These are phyloP conservation scores for Tolypocladium ophioglossoides DNA, from an alignment of 2,329 filamentous ascomycete genomes.

Conservation along the genomic window DNA sequence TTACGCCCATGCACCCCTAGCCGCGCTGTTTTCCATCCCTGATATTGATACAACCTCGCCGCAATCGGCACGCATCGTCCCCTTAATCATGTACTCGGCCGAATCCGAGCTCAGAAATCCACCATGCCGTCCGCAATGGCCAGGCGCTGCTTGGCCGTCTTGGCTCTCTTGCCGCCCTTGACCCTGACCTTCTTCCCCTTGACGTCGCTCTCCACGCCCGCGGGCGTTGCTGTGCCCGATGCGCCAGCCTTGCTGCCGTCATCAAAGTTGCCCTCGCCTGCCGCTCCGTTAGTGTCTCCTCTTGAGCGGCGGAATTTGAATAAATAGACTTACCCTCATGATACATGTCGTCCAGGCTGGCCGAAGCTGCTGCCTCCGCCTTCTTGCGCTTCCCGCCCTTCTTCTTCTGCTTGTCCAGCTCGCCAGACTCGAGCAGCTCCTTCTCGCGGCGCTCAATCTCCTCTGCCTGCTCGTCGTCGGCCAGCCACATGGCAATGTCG, in stretches of 20 bases:
- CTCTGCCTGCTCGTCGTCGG: slow-evolving; percentile 92
- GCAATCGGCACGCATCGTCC: neutral
- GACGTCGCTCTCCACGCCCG: slow-evolving; percentile 36
- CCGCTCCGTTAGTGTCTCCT: slow-evolving; percentile 1
- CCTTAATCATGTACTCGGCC: neutral
- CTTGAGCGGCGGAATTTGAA: neutral
- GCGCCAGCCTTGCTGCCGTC: slow-evolving; percentile 58
- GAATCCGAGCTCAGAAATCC: slow-evolving; percentile 11
- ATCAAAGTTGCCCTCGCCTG: slow-evolving; percentile 95
- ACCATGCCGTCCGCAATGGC: slow-evolving; percentile 53
- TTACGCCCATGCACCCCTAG: slow-evolving; percentile 1
- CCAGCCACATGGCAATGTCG: slow-evolving; percentile 98
- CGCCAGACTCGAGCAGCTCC: slow-evolving; percentile 67
- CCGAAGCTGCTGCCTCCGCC: slow-evolving; percentile 30
- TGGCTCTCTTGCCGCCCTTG: slow-evolving; percentile 47
- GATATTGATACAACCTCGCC: slow-evolving; percentile 2
- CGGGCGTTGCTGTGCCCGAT: slow-evolving; percentile 77
- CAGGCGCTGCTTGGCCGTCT: slow-evolving; percentile 58
- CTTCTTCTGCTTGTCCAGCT: slow-evolving; percentile 53
- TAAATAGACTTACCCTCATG: slow-evolving; percentile 71
- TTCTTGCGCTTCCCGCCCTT: slow-evolving; percentile 48
- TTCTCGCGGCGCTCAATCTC: slow-evolving; percentile 88
- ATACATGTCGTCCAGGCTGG: slow-evolving; percentile 93
- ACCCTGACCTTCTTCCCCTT: slow-evolving; percentile 46
- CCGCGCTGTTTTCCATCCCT: neutral